A percentile compares a stretch with the other conserved stretches of the same genome.
phyloP scores from a whole-genome alignment of 75 land plant genomes.

The Ceratopteris richardii region DNA sequence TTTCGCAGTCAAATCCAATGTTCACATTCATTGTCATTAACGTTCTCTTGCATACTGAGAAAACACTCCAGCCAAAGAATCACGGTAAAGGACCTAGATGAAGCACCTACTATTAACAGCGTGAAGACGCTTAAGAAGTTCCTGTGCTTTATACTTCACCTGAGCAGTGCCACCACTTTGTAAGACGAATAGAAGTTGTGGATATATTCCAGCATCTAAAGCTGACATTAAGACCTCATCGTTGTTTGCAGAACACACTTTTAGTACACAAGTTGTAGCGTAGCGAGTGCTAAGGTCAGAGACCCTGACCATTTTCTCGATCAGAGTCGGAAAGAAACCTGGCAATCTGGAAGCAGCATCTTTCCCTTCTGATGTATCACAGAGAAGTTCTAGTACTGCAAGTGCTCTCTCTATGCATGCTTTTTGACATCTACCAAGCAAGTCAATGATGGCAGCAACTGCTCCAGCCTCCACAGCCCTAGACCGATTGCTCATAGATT shows the following conservation, averaged over 20 bases:
- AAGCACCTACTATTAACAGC: not conserved
- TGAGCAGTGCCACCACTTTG: conserved; percentile 24
- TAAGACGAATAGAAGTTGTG: conserved; percentile 20
- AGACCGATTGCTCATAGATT: not conserved
- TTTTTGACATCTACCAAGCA: not conserved
- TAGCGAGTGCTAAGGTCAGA: conserved; percentile 14
- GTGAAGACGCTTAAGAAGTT: conserved; percentile 24
- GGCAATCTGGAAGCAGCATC: conserved; percentile 11
- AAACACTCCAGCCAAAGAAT: too few relatives aligned
- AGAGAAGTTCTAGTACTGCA: conserved; percentile 21
- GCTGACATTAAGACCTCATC: conserved; percentile 5
- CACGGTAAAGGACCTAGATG: too few relatives aligned
- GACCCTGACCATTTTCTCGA: conserved; percentile 15
- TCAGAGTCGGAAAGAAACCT: conserved; percentile 6
- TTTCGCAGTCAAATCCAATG: too few relatives aligned
- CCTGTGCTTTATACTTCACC: conserved; percentile 19
- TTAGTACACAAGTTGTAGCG: conserved; percentile 15
- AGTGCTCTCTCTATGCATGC: conserved; percentile 13
- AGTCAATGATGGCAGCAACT: conserved; percentile 6
- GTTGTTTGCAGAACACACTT: conserved; percentile 12
- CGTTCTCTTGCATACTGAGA: too few relatives aligned
- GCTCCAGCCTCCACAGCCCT: conserved; percentile 16
- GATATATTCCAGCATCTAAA: conserved; percentile 16
- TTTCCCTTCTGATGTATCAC: conserved; percentile 23
- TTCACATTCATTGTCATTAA: too few relatives aligned